phyloP scores from a whole-genome alignment of 805 yeast species.

The Myxozyma neotropica region DNA sequence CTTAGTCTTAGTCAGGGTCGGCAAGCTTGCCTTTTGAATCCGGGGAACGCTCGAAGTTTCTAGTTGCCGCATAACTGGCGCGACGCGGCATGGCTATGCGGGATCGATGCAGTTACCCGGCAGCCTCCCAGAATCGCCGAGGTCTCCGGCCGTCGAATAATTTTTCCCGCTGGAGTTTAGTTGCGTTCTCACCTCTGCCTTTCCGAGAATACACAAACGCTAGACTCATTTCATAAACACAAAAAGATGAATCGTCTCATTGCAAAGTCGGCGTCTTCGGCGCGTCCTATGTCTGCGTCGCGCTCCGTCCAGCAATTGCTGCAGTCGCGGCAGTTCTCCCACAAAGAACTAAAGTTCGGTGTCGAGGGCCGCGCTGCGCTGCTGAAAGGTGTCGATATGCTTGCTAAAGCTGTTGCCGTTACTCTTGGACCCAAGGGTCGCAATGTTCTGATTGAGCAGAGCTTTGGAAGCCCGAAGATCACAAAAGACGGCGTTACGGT shows the following conservation, averaged over 20 bases:
- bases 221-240: background rate
- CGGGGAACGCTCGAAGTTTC: conserved; percentile 26
- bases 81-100: conserved; percentile 1
- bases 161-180: background rate
- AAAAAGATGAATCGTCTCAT: conserved; percentile 25
- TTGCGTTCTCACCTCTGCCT: background rate
- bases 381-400: conserved; percentile 87
- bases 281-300: background rate
- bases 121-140: background rate
- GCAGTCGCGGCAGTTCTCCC: conserved; percentile 41
- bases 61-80: conserved; percentile 18
- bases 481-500: conserved; percentile 99
- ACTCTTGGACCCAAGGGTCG: conserved; percentile 98
- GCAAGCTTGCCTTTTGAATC: background rate
- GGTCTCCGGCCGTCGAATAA: background rate
- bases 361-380: conserved; percentile 96
- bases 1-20: no score
- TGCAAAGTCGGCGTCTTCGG: conserved; percentile 16
- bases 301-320: conserved; percentile 9
- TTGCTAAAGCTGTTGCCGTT: conserved; percentile 95
- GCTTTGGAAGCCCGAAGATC: conserved; percentile 95
- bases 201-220: no score
- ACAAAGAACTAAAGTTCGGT: conserved; percentile 95
- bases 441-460: conserved; percentile 94
- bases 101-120: conserved; percentile 24